phyloP scores from a whole-genome alignment of 176 grass and related monocot genomes.

The Stipa capillata region DNA sequence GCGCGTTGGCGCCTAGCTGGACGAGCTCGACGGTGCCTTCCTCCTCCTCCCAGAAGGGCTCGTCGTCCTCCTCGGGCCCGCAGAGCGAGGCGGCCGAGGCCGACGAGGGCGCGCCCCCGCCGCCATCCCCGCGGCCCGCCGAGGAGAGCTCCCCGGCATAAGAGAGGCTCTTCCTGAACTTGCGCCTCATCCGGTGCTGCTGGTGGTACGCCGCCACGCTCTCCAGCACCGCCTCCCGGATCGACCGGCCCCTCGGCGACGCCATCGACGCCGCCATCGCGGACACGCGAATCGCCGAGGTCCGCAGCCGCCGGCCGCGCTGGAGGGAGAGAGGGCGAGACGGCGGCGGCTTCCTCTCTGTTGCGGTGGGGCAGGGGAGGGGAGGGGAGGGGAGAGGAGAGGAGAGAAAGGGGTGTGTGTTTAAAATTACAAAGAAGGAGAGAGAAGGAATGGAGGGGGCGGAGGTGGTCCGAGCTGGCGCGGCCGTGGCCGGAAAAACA shows the following conservation, averaged over 20 bases:
- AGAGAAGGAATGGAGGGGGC: background rate
- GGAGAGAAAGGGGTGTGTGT: background rate
- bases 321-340: background rate
- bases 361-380: background rate
- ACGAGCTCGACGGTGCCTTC: conserved; percentile 90
- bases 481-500: background rate
- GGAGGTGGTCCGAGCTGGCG: conserved; percentile 28
- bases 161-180: conserved; percentile 56
- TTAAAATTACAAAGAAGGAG: conserved; percentile 27
- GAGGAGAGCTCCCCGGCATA: conserved; percentile 47
- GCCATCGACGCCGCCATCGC: conserved; percentile 65
- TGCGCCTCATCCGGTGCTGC: conserved; percentile 48
- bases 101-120: conserved; percentile 16
- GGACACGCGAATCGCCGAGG: background rate
- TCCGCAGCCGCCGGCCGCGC: background rate
- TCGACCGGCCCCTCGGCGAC: conserved; percentile 52
- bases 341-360: background rate
- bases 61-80: conserved; percentile 60
- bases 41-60: conserved; percentile 94
- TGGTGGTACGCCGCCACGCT: conserved; percentile 77
- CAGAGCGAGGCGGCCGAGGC: background rate
- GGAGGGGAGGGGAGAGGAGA: background rate
- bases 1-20: conserved; percentile 83
- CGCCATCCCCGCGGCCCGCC: background rate
- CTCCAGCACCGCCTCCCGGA: conserved; percentile 75